Evolutionary conservation across 2,329 filamentous ascomycete species (phyloP), one percentile per base, ranked within the genome.

Genomic region (Xylariaceae sp.): DNA sequence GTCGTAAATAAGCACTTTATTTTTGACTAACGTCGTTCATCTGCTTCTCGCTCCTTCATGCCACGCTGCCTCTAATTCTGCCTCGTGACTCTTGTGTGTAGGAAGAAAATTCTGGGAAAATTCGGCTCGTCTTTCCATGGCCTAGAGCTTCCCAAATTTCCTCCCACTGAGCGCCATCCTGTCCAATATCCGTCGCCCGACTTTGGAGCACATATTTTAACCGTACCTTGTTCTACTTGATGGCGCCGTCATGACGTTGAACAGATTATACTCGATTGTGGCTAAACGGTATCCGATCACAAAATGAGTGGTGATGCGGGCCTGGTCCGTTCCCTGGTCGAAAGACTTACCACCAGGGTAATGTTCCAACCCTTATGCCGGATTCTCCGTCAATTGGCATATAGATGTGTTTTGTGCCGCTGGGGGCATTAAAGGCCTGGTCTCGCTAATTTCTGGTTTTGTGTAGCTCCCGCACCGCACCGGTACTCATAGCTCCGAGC

Each of bases 291-390:
- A 68, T 65, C 62, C 53, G 53, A 64, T 60, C 61, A 62, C 67
- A 70, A 69, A 62, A 85, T 85, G 82, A 83, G 80, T 69, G 77
- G 78, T 69, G 81, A 85, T 70, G 77, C 79, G 67, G 77, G 77
- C 71, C 76, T 85, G 64, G 81, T 86, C 66, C 77, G 78, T 73
- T 82, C 80, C 70, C 77, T 86, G 63, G 82, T 86, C 67, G 82
- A 85, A 70, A 81, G 83, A 71, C 77, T 86, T 63, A 79, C 81
- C 58, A 82, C 81, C 58, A 81, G 83, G 76, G 84, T 86, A 79
- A 63, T 68, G 39, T 21, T 36, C 30, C 49, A 16, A 15, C 30
- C 27, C 40, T 50, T 40, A 30, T 23, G 33, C 29, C 39, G 21
- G 13, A 36, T 23, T 33, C 23, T 6, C 20, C n/a, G 44, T 23